These are phyloP conservation scores for Ceratocystis diversiconidia DNA, from an alignment of 2,329 filamentous ascomycete species.

Conservation along the genomic window DNA sequence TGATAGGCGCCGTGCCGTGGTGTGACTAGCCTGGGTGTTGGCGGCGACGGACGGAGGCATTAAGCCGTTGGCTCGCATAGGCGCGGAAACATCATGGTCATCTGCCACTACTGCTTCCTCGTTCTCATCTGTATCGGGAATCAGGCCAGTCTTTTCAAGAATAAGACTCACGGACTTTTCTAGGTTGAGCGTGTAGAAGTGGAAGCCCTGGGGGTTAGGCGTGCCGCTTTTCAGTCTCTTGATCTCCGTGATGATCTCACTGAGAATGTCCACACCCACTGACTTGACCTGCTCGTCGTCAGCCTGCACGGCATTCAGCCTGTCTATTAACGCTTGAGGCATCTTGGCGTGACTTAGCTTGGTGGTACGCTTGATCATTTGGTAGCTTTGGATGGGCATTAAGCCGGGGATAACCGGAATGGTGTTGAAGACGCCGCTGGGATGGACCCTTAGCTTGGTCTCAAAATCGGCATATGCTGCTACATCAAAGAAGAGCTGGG, in stretches of 20 bases:
- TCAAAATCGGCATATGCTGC: slow-evolving; percentile 73
- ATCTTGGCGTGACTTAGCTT: slow-evolving; percentile 86
- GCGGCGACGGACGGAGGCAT: slow-evolving; percentile 30
- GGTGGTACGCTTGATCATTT: slow-evolving; percentile 84
- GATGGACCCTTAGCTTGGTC: slow-evolving; percentile 57
- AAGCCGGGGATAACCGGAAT: slow-evolving; percentile 87
- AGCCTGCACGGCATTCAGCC: slow-evolving; percentile 57
- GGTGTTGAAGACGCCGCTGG: slow-evolving; percentile 69
- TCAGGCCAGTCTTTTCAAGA: slow-evolving; percentile 70
- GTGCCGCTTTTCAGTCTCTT: slow-evolving; percentile 31
- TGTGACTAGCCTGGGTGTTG: slow-evolving; percentile 25
- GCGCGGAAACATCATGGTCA: slow-evolving; percentile 19
- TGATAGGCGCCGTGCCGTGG: slow-evolving; percentile 48
- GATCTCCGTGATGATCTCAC: slow-evolving; percentile 69
- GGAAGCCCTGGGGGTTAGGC: slow-evolving; percentile 56
- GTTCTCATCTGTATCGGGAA: slow-evolving; percentile 38
- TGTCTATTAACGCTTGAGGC: slow-evolving; percentile 53
- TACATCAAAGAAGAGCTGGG: slow-evolving; percentile 89
- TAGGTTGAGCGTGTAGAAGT: slow-evolving; percentile 94
- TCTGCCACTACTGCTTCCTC: slow-evolving; percentile 28
- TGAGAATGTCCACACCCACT: slow-evolving; percentile 67
- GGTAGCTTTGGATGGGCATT: slow-evolving; percentile 96
- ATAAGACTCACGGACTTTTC: slow-evolving; percentile 95
- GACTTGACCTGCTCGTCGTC: slow-evolving; percentile 72
- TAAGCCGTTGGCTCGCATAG: slow-evolving; percentile 29